Evolutionary conservation across 768 basidiomycete species (phyloP), one percentile per base, ranked within the genome.

Genomic region (Boletales sp.): DNA sequence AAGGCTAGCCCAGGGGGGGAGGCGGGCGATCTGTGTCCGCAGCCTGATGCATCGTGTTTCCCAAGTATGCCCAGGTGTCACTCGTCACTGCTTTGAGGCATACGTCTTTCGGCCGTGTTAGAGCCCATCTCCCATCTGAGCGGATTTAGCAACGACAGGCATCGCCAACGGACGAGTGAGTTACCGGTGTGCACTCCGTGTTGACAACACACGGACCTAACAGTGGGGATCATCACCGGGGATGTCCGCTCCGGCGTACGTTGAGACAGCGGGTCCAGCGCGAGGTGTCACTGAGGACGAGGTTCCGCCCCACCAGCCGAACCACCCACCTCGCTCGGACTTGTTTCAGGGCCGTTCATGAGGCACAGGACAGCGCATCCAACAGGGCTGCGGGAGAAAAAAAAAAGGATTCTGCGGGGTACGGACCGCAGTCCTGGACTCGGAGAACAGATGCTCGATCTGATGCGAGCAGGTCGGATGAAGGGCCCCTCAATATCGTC

Each of bases 331-430:
- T 85, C 71, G n/a, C 69, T 63, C 0, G 84, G 77, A 1, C 70
- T 56, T 61, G 86, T 81, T 6, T 79, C 77, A 31, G 84, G 69
- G 9, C 63, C 66, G 49, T 76, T 69, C 41, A 83, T 70, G 30
- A 90, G 81, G 63, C 86, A 83, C 42, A 73, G 67, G 64, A 86
- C 86, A 2, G 83, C 14, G 87, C 59, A 4, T 78, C 89, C 87
- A 12, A 89, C 64, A 90, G 69, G 13, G 84, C 82, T 1, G 85
- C 74, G 7, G 89, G 87, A 74, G 4, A 21, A 4, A 21, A 21
- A 21, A 21, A 21, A 89, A 89, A 9, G 83, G 78, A 53, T 81
- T 72, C 66, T 19, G 72, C 58, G 40, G 62, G 50, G 62, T 68
- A 69, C 42, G 14, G 79, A 73, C 5, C 51, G 71, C 65, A 17